A percentile compares a stretch with the other conserved stretches of the same genome.
Evolutionary conservation across 441 rosid genomes (phyloP).

Genomic region (Hura crepitans): DNA sequence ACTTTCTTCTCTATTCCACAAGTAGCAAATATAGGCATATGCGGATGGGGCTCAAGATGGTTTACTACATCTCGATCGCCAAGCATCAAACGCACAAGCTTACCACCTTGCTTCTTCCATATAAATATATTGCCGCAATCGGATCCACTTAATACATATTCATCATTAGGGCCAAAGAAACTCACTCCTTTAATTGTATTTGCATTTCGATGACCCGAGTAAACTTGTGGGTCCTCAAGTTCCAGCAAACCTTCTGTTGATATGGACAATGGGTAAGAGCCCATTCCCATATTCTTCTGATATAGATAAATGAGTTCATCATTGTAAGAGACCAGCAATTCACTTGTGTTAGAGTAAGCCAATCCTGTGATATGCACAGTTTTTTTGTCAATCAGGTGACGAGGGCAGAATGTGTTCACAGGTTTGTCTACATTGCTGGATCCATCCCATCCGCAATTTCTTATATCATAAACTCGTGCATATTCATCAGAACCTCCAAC

Average conservation of each 20-base stretch:
- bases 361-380: constrained; percentile 57
- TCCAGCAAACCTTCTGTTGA: constrained; percentile 30
- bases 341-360: constrained; percentile 55
- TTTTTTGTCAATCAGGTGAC: constrained; percentile 37
- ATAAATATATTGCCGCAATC: constrained; percentile 74
- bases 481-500: constrained; percentile 63
- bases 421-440: constrained; percentile 39
- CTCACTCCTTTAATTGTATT: constrained; percentile 71
- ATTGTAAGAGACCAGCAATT: constrained; percentile 62
- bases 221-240: constrained; percentile 48
- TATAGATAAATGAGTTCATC: constrained; percentile 64
- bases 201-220: constrained; percentile 60
- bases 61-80: constrained; percentile 61
- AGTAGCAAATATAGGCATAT: constrained; percentile 49
- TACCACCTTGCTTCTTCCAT: constrained; percentile 63
- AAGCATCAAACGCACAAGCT: constrained; percentile 53
- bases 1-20: constrained; percentile 63
- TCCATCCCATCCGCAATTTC: constrained; percentile 42
- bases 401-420: constrained; percentile 54
- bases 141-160: constrained; percentile 66
- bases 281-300: constrained; percentile 53
- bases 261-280: constrained; percentile 38
- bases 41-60: constrained; percentile 66
- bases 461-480: constrained; percentile 52
- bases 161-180: constrained; percentile 70